These are phyloP conservation scores for Phaffia australis DNA, from an alignment of 768 basidiomycete species.

Conservation along the genomic window DNA sequence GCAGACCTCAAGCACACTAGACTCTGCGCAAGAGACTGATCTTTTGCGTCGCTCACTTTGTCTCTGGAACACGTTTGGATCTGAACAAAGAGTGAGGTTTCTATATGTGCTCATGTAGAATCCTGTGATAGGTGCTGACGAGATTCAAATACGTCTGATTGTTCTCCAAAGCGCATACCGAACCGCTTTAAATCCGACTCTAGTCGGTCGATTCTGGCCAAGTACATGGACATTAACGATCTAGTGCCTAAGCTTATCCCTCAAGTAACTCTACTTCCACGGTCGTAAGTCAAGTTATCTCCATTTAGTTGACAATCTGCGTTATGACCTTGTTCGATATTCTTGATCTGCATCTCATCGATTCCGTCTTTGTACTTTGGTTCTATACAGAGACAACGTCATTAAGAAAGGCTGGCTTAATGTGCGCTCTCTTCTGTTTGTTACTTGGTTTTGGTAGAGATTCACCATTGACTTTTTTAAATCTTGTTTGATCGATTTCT, in stretches of 20 bases:
- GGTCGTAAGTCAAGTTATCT: conserved; percentile 22
- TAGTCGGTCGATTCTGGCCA: neutral
- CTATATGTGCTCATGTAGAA: no score
- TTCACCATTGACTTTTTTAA: neutral
- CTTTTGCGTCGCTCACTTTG: no score
- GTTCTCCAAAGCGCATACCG: no score
- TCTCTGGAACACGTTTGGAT: neutral
- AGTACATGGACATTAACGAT: conserved; percentile 1
- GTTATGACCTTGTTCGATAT: neutral
- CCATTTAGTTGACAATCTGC: no score
- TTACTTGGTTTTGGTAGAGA: neutral
- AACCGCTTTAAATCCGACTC: neutral
- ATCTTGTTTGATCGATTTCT: neutral
- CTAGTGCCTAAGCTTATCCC: conserved; percentile 1
- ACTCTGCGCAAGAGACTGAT: neutral
- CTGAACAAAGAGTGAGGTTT: no score
- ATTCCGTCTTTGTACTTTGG: neutral
- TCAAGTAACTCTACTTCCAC: conserved; percentile 9
- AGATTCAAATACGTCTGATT: no score
- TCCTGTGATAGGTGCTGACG: no score
- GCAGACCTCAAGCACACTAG: neutral
- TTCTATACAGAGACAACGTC: conserved; percentile 52
- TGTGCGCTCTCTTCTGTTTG: neutral
- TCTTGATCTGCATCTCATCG: conserved; percentile 11
- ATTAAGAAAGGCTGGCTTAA: conserved; percentile 64